Evolutionary conservation across 495 filamentous ascomycete species (phyloP).

Genomic region (Daldinia decipiens): DNA sequence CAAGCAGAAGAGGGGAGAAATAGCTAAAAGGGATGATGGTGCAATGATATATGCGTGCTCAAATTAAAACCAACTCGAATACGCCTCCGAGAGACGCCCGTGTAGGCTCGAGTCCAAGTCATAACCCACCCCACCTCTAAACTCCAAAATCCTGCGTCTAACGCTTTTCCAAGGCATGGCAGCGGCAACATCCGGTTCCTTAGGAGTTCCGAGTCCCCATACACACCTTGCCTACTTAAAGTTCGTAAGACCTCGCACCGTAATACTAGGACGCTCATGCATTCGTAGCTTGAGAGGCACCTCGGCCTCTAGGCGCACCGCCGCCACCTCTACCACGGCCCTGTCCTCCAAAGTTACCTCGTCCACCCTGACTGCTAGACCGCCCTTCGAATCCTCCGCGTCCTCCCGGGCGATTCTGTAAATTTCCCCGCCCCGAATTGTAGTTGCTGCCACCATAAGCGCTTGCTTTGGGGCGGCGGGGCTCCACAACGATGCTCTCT

Average conservation of each 20-base stretch:
- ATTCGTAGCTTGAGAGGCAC: slow-evolving; percentile 54
- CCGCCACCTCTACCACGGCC: slow-evolving; percentile 67
- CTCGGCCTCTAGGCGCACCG: slow-evolving; percentile 58
- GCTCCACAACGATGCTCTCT: slow-evolving; percentile 86
- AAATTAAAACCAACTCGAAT: slow-evolving; percentile 33
- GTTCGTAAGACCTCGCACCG: slow-evolving; percentile 2
- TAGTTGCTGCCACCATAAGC: slow-evolving; percentile 73
- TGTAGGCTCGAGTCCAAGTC: slow-evolving; percentile 22
- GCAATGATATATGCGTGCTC: slow-evolving; percentile 40
- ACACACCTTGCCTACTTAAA: slow-evolving; percentile 4
- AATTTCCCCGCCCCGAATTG: slow-evolving; percentile 67
- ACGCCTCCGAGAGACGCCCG: slow-evolving; percentile 21
- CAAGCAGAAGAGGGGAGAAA: slow-evolving; percentile 30
- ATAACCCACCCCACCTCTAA: slow-evolving; percentile 29
- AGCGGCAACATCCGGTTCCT: slow-evolving; percentile 4
- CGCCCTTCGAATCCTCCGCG: slow-evolving; percentile 73
- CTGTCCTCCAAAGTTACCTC: slow-evolving; percentile 73
- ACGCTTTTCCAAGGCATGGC: slow-evolving; percentile 11
- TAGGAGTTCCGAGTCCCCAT: slow-evolving; percentile 12
- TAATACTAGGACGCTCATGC: slow-evolving; percentile 41
- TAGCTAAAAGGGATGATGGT: slow-evolving; percentile 42
- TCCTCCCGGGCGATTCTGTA: slow-evolving; percentile 67
- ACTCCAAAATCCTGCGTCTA: slow-evolving; percentile 33
- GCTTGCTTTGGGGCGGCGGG: slow-evolving; percentile 79
- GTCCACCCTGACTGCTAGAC: slow-evolving; percentile 68